Conservation (phyloP, 192 early-diverging fungal genomes). For the Rhizophagus clarus region DNA sequence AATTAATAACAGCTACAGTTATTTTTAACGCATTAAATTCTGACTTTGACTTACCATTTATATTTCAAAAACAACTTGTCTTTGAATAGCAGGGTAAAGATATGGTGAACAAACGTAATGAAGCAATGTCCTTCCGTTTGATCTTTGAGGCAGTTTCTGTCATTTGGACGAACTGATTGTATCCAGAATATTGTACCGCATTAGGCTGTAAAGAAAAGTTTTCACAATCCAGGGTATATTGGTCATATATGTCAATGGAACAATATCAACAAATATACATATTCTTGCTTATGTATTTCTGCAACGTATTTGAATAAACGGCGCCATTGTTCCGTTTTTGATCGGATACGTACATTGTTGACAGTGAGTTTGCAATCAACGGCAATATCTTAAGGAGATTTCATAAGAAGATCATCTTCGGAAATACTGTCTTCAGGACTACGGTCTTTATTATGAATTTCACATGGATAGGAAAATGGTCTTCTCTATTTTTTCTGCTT, state of each 20-base stretch:
- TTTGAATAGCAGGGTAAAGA: neutral
- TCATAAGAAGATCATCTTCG: no score
- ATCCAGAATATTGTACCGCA: constrained; percentile 24
- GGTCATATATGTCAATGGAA: neutral
- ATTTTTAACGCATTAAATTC: neutral
- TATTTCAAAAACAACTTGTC: neutral
- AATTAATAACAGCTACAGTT: neutral
- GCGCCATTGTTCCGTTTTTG: constrained; percentile 17
- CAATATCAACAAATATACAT: neutral
- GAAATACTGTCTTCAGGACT: no score
- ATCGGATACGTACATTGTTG: constrained; percentile 14
- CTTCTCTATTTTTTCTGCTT: no score
- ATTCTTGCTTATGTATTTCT: constrained; percentile 19
- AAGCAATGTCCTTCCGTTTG: neutral
- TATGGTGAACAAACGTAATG: neutral
- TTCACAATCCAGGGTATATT: neutral
- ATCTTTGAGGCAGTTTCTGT: neutral
- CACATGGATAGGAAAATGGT: no score
- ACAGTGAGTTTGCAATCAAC: neutral
- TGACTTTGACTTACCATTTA: neutral
- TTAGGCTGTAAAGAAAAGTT: constrained; percentile 13
- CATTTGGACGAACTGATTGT: constrained; percentile 7
- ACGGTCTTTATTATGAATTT: no score
- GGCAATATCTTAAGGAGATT: no score
- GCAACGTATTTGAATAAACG: neutral